Percentiles rank a stretch among this genome's conserved stretches.
These are phyloP conservation scores for Thamnidium elegans DNA, from an alignment of 192 early-diverging fungal genomes.

Conservation along the genomic window DNA sequence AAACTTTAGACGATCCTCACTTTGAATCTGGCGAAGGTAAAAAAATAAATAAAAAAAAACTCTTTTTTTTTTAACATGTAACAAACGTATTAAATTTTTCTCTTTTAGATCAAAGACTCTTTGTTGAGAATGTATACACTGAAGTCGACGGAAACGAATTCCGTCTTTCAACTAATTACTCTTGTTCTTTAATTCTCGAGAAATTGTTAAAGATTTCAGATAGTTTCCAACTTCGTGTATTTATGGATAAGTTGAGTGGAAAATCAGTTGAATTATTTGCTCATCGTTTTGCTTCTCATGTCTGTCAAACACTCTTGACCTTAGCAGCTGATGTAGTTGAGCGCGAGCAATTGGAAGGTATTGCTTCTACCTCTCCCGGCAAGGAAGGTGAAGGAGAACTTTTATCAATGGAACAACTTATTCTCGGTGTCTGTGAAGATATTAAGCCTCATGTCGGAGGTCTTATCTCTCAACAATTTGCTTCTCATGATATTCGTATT, in stretches of 20 bases:
- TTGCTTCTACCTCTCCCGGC: conserved; percentile 24
- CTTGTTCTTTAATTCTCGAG: conserved; percentile 75
- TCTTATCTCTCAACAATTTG: conserved; percentile 71
- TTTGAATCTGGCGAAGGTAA: conserved; percentile 59
- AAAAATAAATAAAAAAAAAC: neutral
- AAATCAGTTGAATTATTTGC: conserved; percentile 63
- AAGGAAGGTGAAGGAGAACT: conserved; percentile 46
- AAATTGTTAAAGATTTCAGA: conserved; percentile 70
- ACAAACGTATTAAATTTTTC: neutral
- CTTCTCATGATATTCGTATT: conserved; percentile 72
- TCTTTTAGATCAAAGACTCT: conserved; percentile 58
- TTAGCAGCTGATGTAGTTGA: conserved; percentile 72
- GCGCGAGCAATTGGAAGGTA: conserved; percentile 59
- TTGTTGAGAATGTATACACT: conserved; percentile 72
- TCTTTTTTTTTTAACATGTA: neutral
- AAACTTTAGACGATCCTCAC: conserved; percentile 52
- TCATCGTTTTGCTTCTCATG: conserved; percentile 87
- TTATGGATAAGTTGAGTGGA: conserved; percentile 58
- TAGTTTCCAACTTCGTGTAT: conserved; percentile 72
- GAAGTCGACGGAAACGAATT: conserved; percentile 77
- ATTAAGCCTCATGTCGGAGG: conserved; percentile 47
- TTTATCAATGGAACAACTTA: conserved; percentile 64
- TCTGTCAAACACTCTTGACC: conserved; percentile 77
- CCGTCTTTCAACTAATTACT: conserved; percentile 70
- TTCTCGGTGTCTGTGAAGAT: conserved; percentile 59